Base-by-base conservation (phyloP, 345 rosid species). In the Corchorus capsularis region DNA sequence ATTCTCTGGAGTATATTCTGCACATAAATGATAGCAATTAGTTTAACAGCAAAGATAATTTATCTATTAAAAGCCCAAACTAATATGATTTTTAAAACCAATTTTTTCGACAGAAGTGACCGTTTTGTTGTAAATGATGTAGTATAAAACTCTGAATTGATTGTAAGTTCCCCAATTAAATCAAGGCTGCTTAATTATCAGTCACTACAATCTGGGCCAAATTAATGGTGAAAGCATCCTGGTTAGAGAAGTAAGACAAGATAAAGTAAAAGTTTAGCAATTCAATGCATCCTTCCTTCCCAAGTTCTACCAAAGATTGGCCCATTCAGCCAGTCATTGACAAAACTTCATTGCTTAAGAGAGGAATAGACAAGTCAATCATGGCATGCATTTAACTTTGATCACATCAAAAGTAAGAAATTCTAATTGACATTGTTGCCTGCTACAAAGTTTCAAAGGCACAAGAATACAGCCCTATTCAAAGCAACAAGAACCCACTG, bases 1-100 rank as follows among this genome's bases (percentile, higher is more conserved):
- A 80, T 96, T 93, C 84, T 96, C 99, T 50, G 87, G 72, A 67
- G 98, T 91, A 82, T 96, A 96, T 75, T 96, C 99, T 96, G 96
- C 88, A 86, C 56, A 73, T 45, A 60, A 67, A 82, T n/a, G 27
- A 50, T 74, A 62, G 6, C 6, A 35, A 7, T 63, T 37, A 74
- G 60, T 46, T 50, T 7, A 35, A 49, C 35, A 35, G 27, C 17
- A 73, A 27, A 37, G 77, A 71, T 12, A 39, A n/a, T 39, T 55
- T 9, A 70, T 35, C 49, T n/a, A 70, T 70, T 17, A 70, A 15
- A 53, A 53, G 73, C 57, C 17, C 32, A 53, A 12, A 53, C 27
- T 46, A 16, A 60, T 43, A 59, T 61, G 64, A 13, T 47, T 56
- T 17, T 20, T 16, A 46, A 43, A 20, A 65, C 64, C n/a, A 60